These are phyloP conservation scores for Naematelia aurantialba DNA, from an alignment of 768 basidiomycete species.

Conservation along the genomic window DNA sequence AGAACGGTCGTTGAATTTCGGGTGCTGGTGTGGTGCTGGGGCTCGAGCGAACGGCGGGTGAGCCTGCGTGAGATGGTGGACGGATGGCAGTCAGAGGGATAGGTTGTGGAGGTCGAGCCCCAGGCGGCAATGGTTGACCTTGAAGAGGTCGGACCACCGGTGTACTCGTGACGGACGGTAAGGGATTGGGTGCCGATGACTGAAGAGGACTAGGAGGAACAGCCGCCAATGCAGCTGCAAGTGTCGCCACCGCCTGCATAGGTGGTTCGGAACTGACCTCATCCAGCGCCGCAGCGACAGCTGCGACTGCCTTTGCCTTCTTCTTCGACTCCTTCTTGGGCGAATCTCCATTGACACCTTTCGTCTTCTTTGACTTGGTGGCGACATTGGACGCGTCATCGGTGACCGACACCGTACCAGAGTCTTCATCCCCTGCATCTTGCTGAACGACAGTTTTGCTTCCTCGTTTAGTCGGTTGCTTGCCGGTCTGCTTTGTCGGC, in stretches of 20 bases:
- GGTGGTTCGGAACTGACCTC: slow-evolving; percentile 5
- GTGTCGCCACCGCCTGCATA: slow-evolving; percentile 8
- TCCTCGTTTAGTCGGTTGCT: not conserved
- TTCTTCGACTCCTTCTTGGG: slow-evolving; percentile 17
- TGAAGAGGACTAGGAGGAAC: not conserved
- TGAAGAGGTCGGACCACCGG: slow-evolving; percentile 1
- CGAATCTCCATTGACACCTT: not conserved
- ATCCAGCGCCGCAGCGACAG: slow-evolving; percentile 3
- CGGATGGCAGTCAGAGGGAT: not conserved
- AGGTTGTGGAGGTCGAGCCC: slow-evolving; percentile 5
- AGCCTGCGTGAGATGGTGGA: slow-evolving; percentile 8
- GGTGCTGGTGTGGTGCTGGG: slow-evolving; percentile 16
- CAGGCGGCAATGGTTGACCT: not conserved
- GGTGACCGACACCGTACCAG: not conserved
- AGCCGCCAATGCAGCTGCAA: slow-evolving; percentile 17
- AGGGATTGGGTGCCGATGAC: not conserved
- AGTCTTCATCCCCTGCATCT: not conserved
- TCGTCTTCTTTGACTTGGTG: slow-evolving; percentile 7
- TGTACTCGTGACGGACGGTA: not conserved
- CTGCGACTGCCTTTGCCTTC: slow-evolving; percentile 9
- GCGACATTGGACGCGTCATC: not conserved
- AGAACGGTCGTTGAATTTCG: slow-evolving; percentile 40
- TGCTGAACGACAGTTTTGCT: not conserved
- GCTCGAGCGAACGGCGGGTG: slow-evolving; percentile 6
- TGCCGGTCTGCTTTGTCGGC: slow-evolving; percentile 7